These are phyloP conservation scores for Penstemon eatonii DNA, from an alignment of 257 asterid species.

Conservation along the genomic window DNA sequence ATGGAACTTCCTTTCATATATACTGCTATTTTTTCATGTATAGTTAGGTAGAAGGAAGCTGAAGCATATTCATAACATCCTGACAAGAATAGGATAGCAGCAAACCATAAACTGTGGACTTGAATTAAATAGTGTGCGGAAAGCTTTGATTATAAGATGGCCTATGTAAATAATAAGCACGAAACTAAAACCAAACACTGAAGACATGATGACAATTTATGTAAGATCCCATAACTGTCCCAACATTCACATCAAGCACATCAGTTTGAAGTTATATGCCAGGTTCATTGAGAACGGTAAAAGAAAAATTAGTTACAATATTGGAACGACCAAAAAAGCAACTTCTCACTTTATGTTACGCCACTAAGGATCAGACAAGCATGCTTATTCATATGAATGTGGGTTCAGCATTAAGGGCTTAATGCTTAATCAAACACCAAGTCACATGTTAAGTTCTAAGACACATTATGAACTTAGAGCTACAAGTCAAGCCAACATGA, in stretches of 20 bases:
- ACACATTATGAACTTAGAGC: background rate
- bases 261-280: background rate
- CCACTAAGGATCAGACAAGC: background rate
- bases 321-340: background rate
- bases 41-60: too few relatives aligned
- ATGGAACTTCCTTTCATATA: too few relatives aligned
- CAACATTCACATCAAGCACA: background rate
- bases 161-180: background rate
- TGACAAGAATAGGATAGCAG: too few relatives aligned
- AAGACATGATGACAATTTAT: background rate
- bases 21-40: too few relatives aligned
- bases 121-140: background rate
- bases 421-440: constrained; percentile 5
- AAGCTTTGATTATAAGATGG: background rate
- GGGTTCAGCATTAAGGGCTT: background rate
- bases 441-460: background rate
- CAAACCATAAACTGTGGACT: too few relatives aligned
- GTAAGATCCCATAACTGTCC: background rate
- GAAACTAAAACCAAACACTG: background rate
- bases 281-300: background rate
- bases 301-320: background rate
- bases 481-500: constrained; percentile 9
- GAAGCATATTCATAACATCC: too few relatives aligned
- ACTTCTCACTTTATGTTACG: background rate
- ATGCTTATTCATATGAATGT: background rate